Conservation (phyloP, 2,329 filamentous ascomycete genomes). For the Exophiala alcalophila region DNA sequence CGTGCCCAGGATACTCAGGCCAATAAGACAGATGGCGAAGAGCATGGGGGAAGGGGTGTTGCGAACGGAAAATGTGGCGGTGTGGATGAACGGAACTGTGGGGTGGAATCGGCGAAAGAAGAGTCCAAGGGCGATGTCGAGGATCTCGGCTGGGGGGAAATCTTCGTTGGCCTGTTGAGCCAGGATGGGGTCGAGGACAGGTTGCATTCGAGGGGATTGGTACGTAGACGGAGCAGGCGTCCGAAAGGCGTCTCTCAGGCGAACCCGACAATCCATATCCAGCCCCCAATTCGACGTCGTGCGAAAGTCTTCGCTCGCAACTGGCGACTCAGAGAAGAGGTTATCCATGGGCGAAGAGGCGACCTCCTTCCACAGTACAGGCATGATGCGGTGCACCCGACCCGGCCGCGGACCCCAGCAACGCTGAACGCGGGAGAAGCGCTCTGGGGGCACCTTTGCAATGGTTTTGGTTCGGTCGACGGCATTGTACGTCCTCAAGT, state of each 20-base stretch:
- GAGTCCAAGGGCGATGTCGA: constrained; percentile 54
- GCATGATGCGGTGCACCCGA: constrained; percentile 41
- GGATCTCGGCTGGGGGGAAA: constrained; percentile 52
- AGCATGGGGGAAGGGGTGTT: constrained; percentile 47
- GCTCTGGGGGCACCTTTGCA: constrained; percentile 39
- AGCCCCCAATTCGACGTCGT: constrained; percentile 33
- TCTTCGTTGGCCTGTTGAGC: constrained; percentile 31
- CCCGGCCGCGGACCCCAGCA: constrained; percentile 43
- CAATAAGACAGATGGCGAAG: constrained; percentile 54
- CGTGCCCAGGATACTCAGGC: constrained; percentile 52
- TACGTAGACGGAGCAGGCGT: constrained; percentile 26
- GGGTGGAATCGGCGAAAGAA: constrained; percentile 55
- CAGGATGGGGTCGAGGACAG: constrained; percentile 30
- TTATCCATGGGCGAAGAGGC: constrained; percentile 40
- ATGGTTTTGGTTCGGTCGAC: constrained; percentile 24
- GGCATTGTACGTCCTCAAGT: constrained; percentile 10
- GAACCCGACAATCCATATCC: constrained; percentile 43
- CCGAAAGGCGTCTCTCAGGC: constrained; percentile 40
- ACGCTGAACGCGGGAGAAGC: constrained; percentile 43
- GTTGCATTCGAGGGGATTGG: constrained; percentile 26
- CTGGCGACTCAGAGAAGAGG: constrained; percentile 35
- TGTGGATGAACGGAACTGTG: constrained; percentile 52
- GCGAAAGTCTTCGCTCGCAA: constrained; percentile 22
- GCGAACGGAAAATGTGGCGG: constrained; percentile 52
- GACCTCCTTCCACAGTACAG: constrained; percentile 42